Conservation (phyloP, 2,329 filamentous ascomycete genomes). For the Trichoderma citrinoviride region DNA sequence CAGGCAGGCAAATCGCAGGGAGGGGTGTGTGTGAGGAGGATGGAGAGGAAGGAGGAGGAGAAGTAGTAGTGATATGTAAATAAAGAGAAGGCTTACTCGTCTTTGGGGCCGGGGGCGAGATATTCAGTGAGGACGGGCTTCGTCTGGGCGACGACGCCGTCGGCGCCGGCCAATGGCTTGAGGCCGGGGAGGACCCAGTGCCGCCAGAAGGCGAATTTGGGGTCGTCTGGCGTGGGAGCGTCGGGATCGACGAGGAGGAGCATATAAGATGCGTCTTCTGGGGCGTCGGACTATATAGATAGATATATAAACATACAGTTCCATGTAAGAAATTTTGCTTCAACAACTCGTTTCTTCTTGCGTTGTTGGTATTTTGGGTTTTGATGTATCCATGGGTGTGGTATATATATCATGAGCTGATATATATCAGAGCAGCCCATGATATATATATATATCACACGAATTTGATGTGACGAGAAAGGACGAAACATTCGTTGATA, state of each 20-base stretch:
- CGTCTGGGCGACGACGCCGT: slow-evolving; percentile 29
- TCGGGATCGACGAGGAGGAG: slow-evolving; percentile 54
- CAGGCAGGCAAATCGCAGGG: neutral
- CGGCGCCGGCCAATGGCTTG: slow-evolving; percentile 31
- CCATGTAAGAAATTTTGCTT: too few species aligned
- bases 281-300: slow-evolving; percentile 17
- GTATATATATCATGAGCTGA: too few species aligned
- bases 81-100: slow-evolving; percentile 39
- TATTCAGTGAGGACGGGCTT: slow-evolving; percentile 42
- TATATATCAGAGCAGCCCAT: too few species aligned
- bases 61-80: too few species aligned
- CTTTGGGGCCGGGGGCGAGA: slow-evolving; percentile 45
- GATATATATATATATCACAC: too few species aligned
- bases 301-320: too few species aligned
- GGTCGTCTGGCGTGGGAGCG: slow-evolving; percentile 53
- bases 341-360: too few species aligned
- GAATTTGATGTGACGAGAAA: neutral
- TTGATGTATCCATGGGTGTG: too few species aligned
- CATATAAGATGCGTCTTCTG: slow-evolving; percentile 39
- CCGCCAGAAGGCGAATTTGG: slow-evolving; percentile 54
- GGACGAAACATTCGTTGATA: too few species aligned
- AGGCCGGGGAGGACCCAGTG: slow-evolving; percentile 51
- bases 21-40: neutral
- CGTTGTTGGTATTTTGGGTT: too few species aligned
- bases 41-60: too few species aligned